Evolutionary conservation across 2,329 filamentous ascomycete genomes (phyloP).

Genomic region (Botrytis paeoniae): DNA sequence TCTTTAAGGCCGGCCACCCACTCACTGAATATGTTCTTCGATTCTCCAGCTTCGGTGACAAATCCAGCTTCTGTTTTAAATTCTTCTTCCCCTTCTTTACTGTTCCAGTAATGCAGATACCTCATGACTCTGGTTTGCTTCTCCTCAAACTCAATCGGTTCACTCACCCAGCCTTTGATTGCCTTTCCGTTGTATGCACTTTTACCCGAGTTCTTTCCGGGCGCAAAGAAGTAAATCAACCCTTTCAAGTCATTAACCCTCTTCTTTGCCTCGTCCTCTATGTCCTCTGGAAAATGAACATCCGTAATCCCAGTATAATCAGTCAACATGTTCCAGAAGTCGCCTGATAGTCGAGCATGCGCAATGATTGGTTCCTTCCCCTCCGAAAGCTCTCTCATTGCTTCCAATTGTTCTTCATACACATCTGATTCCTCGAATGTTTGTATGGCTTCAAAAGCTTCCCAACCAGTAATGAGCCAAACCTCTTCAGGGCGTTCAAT

Average conservation of each 20-base stretch:
- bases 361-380: neutral
- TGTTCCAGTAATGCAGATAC: neutral
- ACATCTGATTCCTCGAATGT: neutral
- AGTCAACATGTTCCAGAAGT: slow-evolving; percentile 4
- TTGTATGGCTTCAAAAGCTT: neutral
- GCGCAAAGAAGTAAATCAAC: neutral
- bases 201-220: neutral
- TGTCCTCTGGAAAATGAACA: neutral
- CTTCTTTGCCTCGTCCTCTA: neutral
- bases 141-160: neutral
- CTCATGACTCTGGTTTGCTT: neutral
- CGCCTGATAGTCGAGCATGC: neutral
- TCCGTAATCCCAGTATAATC: neutral
- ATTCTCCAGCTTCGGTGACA: neutral
- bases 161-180: neutral
- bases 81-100: neutral
- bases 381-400: neutral
- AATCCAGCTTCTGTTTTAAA: neutral
- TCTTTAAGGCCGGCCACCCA: neutral
- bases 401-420: neutral
- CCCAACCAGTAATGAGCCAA: neutral
- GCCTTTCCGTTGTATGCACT: slow-evolving; percentile 1
- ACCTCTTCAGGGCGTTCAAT: neutral
- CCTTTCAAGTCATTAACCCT: neutral
- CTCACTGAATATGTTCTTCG: neutral